phyloP scores from a whole-genome alignment of 164 flowering plant species.

The Vitis cinerea region DNA sequence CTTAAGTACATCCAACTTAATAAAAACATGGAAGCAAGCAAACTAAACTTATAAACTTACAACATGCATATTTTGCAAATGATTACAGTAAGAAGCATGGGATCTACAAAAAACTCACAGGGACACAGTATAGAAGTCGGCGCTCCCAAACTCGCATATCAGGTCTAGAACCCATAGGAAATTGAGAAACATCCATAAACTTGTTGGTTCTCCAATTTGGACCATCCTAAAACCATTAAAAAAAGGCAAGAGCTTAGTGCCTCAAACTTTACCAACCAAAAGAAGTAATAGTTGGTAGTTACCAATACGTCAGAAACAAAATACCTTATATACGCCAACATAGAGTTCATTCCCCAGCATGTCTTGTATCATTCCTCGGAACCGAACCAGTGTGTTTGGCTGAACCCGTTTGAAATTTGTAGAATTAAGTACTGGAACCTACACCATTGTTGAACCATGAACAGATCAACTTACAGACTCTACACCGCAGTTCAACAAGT shows the following conservation, averaged over 20 bases:
- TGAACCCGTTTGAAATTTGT: constrained; percentile 37
- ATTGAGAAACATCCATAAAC: constrained; percentile 56
- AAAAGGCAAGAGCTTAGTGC: neutral
- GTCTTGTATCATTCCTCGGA: constrained; percentile 92
- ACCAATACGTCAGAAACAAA: neutral
- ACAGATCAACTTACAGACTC: neutral
- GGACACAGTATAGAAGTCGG: constrained; percentile 71
- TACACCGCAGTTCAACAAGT: neutral
- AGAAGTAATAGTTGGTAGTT: neutral
- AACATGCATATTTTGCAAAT: neutral
- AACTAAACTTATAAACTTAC: neutral
- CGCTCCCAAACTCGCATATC: constrained; percentile 84
- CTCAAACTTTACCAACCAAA: too few species aligned
- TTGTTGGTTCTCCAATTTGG: constrained; percentile 83
- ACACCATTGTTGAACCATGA: neutral
- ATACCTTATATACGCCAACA: constrained; percentile 89
- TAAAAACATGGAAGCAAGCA: neutral
- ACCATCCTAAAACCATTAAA: constrained; percentile 46
- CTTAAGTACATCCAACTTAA: too few species aligned
- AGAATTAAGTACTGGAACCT: constrained; percentile 73
- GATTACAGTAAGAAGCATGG: neutral
- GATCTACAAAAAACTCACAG: constrained; percentile 45
- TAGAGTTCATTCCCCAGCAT: constrained; percentile 88
- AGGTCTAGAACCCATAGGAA: constrained; percentile 47
- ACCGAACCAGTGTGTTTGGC: constrained; percentile 77